Evolutionary conservation across 768 basidiomycete species (phyloP).

Genomic region (Lactarius evosmus): DNA sequence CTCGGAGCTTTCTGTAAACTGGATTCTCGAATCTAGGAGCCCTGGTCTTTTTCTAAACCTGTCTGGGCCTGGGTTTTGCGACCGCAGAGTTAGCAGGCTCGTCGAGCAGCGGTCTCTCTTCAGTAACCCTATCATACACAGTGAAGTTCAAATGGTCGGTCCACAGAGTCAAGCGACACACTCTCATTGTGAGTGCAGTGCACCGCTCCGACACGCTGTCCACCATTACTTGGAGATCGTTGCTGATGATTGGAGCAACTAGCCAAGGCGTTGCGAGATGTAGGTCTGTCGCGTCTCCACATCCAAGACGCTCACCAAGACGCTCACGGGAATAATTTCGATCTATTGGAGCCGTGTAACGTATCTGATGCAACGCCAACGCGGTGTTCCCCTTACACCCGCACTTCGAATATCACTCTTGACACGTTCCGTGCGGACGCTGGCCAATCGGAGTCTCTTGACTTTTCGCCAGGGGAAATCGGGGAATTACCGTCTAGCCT

Average conservation of each 20-base stretch:
- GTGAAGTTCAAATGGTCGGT: not conserved
- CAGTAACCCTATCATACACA: not conserved
- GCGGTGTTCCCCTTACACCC: not conserved
- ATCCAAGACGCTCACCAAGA: not conserved
- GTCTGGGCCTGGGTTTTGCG: not conserved
- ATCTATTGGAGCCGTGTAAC: not conserved
- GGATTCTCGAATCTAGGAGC: not conserved
- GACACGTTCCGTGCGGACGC: constrained; percentile 11
- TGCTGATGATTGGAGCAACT: not conserved
- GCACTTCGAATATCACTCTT: constrained; percentile 4
- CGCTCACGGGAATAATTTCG: not conserved
- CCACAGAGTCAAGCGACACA: not conserved
- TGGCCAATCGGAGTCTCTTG: constrained; percentile 1
- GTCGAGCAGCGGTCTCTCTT: not conserved
- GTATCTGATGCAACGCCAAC: not conserved
- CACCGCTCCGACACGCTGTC: not conserved
- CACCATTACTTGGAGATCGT: not conserved
- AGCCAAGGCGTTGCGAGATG: constrained; percentile 1
- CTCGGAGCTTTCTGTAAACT: not conserved
- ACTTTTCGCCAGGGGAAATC: not conserved
- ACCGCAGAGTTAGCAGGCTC: not conserved
- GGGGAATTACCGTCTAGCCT: constrained; percentile 43
- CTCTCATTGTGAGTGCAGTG: not conserved
- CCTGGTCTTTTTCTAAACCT: constrained; percentile 7
- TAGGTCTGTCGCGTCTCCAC: not conserved